Evolutionary conservation across 257 asterid genomes (phyloP).

Genomic region (Ehretia macrophylla): DNA sequence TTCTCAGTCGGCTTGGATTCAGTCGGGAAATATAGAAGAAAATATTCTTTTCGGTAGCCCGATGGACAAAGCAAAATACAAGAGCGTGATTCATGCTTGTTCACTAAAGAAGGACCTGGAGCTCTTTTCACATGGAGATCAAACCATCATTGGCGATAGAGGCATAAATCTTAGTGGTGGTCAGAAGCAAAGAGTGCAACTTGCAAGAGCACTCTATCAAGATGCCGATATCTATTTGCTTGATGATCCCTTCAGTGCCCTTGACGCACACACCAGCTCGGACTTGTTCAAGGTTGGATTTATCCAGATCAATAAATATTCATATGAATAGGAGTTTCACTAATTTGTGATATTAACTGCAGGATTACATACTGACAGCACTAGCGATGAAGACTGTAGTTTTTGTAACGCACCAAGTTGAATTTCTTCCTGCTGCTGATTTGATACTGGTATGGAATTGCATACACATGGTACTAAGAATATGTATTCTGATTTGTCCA

Average conservation of each 20-base stretch:
- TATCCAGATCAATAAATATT: slow-evolving; percentile 4
- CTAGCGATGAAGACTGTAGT: slow-evolving; percentile 73
- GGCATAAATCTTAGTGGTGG: slow-evolving; percentile 99
- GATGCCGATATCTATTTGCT: slow-evolving; percentile 91
- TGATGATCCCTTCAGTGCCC: slow-evolving; percentile 97
- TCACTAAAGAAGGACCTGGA: slow-evolving; percentile 82
- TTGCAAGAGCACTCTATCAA: slow-evolving; percentile 94
- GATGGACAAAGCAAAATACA: slow-evolving; percentile 86
- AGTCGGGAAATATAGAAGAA: slow-evolving; percentile 91
- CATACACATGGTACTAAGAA: not conserved
- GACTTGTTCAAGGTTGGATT: slow-evolving; percentile 72
- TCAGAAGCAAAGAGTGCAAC: slow-evolving; percentile 95
- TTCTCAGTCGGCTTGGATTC: slow-evolving; percentile 97
- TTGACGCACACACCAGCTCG: slow-evolving; percentile 96
- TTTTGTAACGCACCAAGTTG: slow-evolving; percentile 96
- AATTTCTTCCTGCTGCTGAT: slow-evolving; percentile 89
- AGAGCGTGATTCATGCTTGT: slow-evolving; percentile 85
- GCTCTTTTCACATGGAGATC: slow-evolving; percentile 95
- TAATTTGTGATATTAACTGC: slow-evolving; percentile 19
- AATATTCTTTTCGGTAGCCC: slow-evolving; percentile 89
- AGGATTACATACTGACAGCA: slow-evolving; percentile 91
- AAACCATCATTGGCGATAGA: slow-evolving; percentile 94
- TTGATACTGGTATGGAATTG: slow-evolving; percentile 70
- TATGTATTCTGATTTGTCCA: too few relatives aligned
- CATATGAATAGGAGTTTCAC: slow-evolving; percentile 20